Evolutionary conservation across 2,329 filamentous ascomycete genomes (phyloP).

Genomic region (Fusarium sp.): DNA sequence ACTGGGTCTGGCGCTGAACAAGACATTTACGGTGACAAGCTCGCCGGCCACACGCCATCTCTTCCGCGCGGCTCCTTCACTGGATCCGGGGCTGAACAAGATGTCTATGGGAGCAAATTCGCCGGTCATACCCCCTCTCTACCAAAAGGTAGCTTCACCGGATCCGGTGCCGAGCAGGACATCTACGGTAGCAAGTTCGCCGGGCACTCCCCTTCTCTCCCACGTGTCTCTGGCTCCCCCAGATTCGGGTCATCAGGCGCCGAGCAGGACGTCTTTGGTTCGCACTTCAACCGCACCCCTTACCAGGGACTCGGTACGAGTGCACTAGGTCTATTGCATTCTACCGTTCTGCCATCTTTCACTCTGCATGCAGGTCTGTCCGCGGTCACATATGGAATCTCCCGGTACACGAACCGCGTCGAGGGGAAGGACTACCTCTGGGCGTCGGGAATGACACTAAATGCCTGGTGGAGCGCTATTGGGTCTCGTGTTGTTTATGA

Average conservation of each 20-base stretch:
- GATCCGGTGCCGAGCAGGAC: conserved; percentile 14
- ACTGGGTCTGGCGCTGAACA: background rate
- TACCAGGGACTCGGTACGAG: conserved; percentile 17
- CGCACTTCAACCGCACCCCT: conserved; percentile 15
- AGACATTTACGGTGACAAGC: background rate
- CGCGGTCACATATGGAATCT: conserved; percentile 8
- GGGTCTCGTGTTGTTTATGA: conserved; percentile 9
- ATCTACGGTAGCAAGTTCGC: conserved; percentile 6
- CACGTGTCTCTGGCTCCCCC: background rate
- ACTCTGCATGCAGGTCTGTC: conserved; percentile 15
- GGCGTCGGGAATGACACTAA: conserved; percentile 25
- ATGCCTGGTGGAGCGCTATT: conserved; percentile 30
- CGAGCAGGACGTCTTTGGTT: conserved; percentile 19
- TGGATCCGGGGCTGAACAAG: conserved; percentile 2
- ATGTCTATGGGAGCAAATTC: conserved; percentile 1
- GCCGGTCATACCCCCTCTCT: background rate
- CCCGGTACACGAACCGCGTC: conserved; percentile 10
- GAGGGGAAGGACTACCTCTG: conserved; percentile 25
- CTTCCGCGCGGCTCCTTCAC: background rate
- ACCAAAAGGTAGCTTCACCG: background rate
- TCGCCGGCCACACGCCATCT: background rate
- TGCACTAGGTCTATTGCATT: conserved; percentile 14
- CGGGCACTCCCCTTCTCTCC: background rate
- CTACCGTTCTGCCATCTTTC: conserved; percentile 12
- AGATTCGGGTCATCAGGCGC: background rate